Evolutionary conservation across 2,329 filamentous ascomycete species (phyloP), one percentile per base, ranked within the genome.

Genomic region (Phialophora tarda): DNA sequence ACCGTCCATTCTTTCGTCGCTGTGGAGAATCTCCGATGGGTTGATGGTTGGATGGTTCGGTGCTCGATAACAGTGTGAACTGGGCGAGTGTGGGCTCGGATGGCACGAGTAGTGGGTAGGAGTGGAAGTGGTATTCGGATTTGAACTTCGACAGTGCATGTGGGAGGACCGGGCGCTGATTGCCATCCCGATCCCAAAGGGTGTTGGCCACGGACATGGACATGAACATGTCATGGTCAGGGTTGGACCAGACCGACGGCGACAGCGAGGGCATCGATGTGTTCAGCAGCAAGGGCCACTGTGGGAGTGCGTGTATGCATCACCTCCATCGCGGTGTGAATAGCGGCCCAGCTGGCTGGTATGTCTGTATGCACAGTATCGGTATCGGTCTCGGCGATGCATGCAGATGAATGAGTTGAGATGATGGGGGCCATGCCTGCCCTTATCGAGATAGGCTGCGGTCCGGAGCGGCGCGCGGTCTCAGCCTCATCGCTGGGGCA

Each of bases 401-500:
- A 44, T 44, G 38, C 7, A 44, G 38, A 6, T n/a, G 7, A 4
- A 5, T 7, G 48, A 12, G 8, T 5, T 55, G 17, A 12, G 8
- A 12, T 55, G 17, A 21, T 55, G 53, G n/a, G 51, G 28, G 28
- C 28, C 30, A 34, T 48, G n/a, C 44, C 21, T 2, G 47, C 17
- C 65, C 61, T 32, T 34, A 64, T 63, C 30, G 60, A 67, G 65
- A 44, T 59, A 60, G 58, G 61, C 56, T 50, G 55, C 60, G 60
- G 65, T 67, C 61, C 65, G 65, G 61, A 64, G 65, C 65, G 65
- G 44, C 26, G 47, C 44, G 26, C 41, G 44, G 56, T 55, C 47
- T 55, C 59, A 66, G 64, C 64, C 55, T 63, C 48, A 47, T 44
- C 21, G 23, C 11, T 32, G 30, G 26, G 47, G 44, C 47, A 23